phyloP scores from a whole-genome alignment of 495 filamentous ascomycete species.

The Penicillium alfredii region DNA sequence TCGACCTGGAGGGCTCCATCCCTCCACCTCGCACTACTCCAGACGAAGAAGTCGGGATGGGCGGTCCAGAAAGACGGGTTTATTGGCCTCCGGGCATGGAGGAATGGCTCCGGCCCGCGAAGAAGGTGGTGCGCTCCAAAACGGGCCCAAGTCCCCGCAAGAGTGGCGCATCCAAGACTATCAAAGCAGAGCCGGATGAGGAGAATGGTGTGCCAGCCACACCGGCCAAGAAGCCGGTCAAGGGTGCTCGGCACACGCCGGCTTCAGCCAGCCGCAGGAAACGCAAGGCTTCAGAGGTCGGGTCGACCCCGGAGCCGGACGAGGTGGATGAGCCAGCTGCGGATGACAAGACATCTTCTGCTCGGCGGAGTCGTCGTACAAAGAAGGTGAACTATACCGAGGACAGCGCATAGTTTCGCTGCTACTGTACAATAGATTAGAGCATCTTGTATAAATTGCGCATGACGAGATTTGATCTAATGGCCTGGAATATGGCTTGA shows the following conservation, averaged over 20 bases:
- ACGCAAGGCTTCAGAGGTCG: conserved; percentile 27
- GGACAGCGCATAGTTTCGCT: conserved; percentile 29
- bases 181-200: conserved; percentile 11
- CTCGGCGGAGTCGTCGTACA: conserved; percentile 31
- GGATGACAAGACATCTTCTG: conserved; percentile 6
- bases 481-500: too few relatives aligned
- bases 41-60: conserved; percentile 78
- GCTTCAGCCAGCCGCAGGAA: conserved; percentile 24
- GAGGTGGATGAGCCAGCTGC: conserved; percentile 10
- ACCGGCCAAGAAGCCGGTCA: conserved; percentile 20
- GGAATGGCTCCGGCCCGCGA: conserved; percentile 79
- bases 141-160: conserved; percentile 21
- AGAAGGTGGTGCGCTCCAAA: conserved; percentile 61
- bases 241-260: conserved; percentile 12
- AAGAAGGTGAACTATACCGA: conserved; percentile 47
- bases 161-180: conserved; percentile 17
- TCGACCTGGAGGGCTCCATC: conserved; percentile 44
- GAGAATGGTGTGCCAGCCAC: conserved; percentile 12
- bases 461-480: too few relatives aligned
- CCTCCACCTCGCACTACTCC: conserved; percentile 42
- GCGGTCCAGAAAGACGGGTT: conserved; percentile 75
- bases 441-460: too few relatives aligned
- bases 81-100: conserved; percentile 91
- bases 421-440: too few relatives aligned
- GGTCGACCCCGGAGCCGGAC: conserved; percentile 27